Base-by-base conservation (phyloP, 169 alveolate genomes). In the Eimeria maxima region DNA sequence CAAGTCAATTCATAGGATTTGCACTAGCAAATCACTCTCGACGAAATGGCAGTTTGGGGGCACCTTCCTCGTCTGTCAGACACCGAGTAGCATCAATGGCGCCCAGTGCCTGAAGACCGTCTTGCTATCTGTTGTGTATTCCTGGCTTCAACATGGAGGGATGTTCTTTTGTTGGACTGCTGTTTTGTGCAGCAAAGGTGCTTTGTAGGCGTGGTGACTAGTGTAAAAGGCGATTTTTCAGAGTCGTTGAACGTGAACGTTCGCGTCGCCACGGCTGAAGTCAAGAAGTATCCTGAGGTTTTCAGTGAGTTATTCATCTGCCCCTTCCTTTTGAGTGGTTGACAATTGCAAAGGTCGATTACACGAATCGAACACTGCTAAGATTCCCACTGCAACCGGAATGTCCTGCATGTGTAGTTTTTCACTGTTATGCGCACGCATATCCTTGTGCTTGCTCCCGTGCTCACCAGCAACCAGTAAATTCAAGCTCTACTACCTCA, bases 211-310 rank as follows among this genome's bases (percentile, higher is more conserved):
- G 96, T 93, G 50, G 96, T 93, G 47, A 93, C 96, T 65, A 80
- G 94, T 53, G 96, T 83, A 22, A 93, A 93, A 76, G 78, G 81
- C 14, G 96, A 93, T 27, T 86, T 86, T 22, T 86, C 93, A 7
- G 93, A 86, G 29, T 44, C 78, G 42, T 63, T 81, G 89, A 93
- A 93, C 67, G 96, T 93, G 65, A 93, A 93, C 53, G 88, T 93
- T 65, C 96, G 96, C 63, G 93, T 93, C 67, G 96, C 96, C 27
- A 80, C 96, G 22, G 96, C 93, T 2, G 96, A 93, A 81, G 96
- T 88, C 78, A 88, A 88, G 73, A 93, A 93, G 88, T 88, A 93
- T 44, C 93, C 96, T 1, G 93, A 60, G 22, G 89, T 93, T 80
- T 74, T 93, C 78, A 69, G 96, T 93, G 60, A 55, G 96, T 16